Evolutionary conservation across 2,329 filamentous ascomycete genomes (phyloP), one percentile per base, ranked within the genome.

Genomic region (Cryphonectria nitschkei): DNA sequence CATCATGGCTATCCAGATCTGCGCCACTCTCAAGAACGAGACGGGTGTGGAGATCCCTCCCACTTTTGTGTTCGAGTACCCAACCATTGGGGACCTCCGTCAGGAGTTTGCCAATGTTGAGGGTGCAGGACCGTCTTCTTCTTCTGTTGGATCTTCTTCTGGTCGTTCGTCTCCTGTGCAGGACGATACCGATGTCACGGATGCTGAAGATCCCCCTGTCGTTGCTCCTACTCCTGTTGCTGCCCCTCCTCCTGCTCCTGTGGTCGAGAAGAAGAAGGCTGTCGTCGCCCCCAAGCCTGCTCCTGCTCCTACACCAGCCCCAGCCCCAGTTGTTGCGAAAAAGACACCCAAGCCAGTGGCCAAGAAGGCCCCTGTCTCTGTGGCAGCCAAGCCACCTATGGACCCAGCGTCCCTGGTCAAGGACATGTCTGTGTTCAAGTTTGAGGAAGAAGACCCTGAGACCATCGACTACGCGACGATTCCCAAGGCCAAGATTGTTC

Each of bases 1-100:
- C n/a, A 74, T 77, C 39, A 76, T 77, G 76, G 73, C 70, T 11
- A 74, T 78, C 7, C 73, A 76, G 16, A 74, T 78, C 64, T 63
- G 75, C 8, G 72, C 68, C 32, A 74, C 68, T 22, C 65, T 78
- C n/a, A 73, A 75, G 68, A 56, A 71, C 5, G 70, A 75, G 63
- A 73, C 75, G 2, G 74, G 74, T 39, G 68, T 72, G 34, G 68
- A 62, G 14, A 69, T 77, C 1, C 73, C 74, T 1, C 70, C 73
- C 0, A 72, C 75, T 3, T 74, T 76, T 41, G 69, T 77, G 56
- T 70, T 69, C 22, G 71, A 76, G 61, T 65, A 68, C 37, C 73
- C 67, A n/a, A 76, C 72, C 1, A 70, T 76, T 52, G 68, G 70
- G 29, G 75, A 75, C 14, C 73, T 75, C 14, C 72, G 70, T 52